Percentiles rank a stretch among this genome's conserved stretches.
Conservation (phyloP, 1,284 basidiomycete species). For the Amylostereum areolatum region DNA sequence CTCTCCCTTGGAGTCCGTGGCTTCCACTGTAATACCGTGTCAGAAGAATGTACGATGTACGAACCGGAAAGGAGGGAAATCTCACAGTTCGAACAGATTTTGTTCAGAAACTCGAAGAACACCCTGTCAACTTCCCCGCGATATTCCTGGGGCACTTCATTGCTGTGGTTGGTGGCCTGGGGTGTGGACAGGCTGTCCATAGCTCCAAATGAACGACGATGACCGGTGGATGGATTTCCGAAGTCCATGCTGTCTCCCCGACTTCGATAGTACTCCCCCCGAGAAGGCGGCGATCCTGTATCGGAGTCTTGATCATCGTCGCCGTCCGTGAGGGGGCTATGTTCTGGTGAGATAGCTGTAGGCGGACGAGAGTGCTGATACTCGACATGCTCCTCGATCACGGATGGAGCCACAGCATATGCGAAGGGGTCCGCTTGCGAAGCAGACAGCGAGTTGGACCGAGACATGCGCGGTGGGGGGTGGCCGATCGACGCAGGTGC, state of each 20-base stretch:
- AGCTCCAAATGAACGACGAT: constrained; percentile 13
- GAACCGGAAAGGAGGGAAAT: constrained; percentile 13
- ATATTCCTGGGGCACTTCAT: constrained; percentile 79
- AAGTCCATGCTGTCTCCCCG: constrained; percentile 15
- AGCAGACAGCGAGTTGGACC: constrained; percentile 57
- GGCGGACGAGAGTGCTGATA: constrained; percentile 23
- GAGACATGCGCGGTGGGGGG: constrained; percentile 41
- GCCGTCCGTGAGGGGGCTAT: constrained; percentile 25
- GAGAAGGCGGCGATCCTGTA: constrained; percentile 21
- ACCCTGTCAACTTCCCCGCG: constrained; percentile 80
- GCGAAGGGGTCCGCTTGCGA: constrained; percentile 39
- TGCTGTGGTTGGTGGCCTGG: constrained; percentile 31
- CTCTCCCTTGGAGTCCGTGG: constrained; percentile 91
- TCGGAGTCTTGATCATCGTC: constrained; percentile 37
- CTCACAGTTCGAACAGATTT: constrained; percentile 87
- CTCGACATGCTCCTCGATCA: constrained; percentile 14
- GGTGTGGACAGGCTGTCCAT: too few relatives aligned
- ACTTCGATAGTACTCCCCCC: constrained; percentile 16
- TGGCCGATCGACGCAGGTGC: constrained; percentile 11
- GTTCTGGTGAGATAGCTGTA: constrained; percentile 21
- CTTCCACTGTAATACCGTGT: constrained; percentile 62
- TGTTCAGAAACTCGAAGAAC: constrained; percentile 88
- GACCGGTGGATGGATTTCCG: constrained; percentile 6
- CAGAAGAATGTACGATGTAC: constrained; percentile 8
- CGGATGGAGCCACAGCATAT: constrained; percentile 27